Evolutionary conservation across 768 basidiomycete species (phyloP).

Genomic region (Hypsizygus marmoreus): DNA sequence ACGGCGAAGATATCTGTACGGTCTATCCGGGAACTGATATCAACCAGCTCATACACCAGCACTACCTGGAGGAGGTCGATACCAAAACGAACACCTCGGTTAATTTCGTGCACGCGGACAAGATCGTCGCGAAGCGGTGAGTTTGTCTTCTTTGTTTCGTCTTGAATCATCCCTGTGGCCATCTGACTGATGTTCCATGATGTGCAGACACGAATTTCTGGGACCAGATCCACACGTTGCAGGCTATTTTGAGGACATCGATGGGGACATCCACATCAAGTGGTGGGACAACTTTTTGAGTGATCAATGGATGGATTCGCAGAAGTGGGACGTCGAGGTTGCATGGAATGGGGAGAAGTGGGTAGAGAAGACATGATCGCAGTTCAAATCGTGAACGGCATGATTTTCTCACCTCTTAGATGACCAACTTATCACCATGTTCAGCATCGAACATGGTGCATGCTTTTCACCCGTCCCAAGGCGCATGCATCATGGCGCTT

Average conservation of each 20-base stretch:
- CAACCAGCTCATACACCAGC: conserved; percentile 37
- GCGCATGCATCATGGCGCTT: too few relatives aligned
- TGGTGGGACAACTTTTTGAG: conserved; percentile 47
- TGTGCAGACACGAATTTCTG: conserved; percentile 42
- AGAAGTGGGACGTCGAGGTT: conserved; percentile 42
- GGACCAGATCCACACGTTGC: conserved; percentile 46
- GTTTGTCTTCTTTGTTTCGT: conserved; percentile 1
- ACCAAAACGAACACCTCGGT: conserved; percentile 17
- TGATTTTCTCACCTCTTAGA: not conserved
- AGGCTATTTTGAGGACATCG: conserved; percentile 37
- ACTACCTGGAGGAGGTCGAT: conserved; percentile 23
- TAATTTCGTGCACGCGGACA: conserved; percentile 38
- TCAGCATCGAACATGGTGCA: not conserved
- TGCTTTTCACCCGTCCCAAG: too few relatives aligned
- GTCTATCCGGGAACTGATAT: conserved; percentile 35
- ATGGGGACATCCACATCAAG: conserved; percentile 41
- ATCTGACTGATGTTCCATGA: not conserved
- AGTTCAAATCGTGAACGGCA: not conserved
- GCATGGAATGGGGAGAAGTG: conserved; percentile 36
- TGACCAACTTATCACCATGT: not conserved
- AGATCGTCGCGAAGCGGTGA: conserved; percentile 32
- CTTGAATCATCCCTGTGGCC: too few relatives aligned
- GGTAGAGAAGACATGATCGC: conserved; percentile 34
- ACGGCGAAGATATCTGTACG: conserved; percentile 35
- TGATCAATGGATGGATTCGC: conserved; percentile 44